These are phyloP conservation scores for Pisolithus marmoratus DNA, from an alignment of 768 basidiomycete species.

Conservation along the genomic window DNA sequence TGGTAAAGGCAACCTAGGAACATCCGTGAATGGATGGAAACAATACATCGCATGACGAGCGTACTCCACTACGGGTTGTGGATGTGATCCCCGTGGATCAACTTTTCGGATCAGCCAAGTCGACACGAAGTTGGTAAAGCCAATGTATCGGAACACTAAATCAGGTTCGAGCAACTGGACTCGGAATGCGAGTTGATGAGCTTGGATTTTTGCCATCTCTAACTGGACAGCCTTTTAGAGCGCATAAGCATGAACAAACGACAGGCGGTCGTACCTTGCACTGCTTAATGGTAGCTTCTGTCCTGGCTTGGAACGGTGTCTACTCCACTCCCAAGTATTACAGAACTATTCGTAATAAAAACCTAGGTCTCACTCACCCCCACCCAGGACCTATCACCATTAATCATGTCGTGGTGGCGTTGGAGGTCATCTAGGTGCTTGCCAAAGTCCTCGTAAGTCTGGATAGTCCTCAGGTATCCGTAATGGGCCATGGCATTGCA, in stretches of 20 bases:
- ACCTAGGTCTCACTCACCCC: conserved; percentile 45
- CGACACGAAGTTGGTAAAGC: conserved; percentile 86
- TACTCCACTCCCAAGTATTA: conserved; percentile 21
- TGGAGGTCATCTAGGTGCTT: conserved; percentile 76
- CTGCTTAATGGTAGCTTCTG: conserved; percentile 70
- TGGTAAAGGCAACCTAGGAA: conserved; percentile 74
- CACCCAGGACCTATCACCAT: conserved; percentile 77
- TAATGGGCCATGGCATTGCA: conserved; percentile 84
- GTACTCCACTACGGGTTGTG: conserved; percentile 60
- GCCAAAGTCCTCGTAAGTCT: conserved; percentile 63
- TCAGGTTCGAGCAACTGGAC: conserved; percentile 86
- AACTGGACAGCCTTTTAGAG: conserved; percentile 32
- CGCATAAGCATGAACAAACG: neutral
- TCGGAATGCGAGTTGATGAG: conserved; percentile 75
- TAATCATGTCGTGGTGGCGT: conserved; percentile 67
- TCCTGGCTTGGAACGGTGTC: conserved; percentile 70
- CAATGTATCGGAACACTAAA: conserved; percentile 68
- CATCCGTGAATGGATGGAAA: conserved; percentile 3
- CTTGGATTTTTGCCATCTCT: conserved; percentile 64
- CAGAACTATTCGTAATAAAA: neutral
- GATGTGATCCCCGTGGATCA: conserved; percentile 77
- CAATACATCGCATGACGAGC: conserved; percentile 22
- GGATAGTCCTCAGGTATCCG: conserved; percentile 78
- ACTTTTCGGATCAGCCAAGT: conserved; percentile 91
- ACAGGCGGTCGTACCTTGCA: conserved; percentile 50